Evolutionary conservation across 768 basidiomycete genomes (phyloP), one percentile per base, ranked within the genome.

Genomic region (Polyporus arcularius): DNA sequence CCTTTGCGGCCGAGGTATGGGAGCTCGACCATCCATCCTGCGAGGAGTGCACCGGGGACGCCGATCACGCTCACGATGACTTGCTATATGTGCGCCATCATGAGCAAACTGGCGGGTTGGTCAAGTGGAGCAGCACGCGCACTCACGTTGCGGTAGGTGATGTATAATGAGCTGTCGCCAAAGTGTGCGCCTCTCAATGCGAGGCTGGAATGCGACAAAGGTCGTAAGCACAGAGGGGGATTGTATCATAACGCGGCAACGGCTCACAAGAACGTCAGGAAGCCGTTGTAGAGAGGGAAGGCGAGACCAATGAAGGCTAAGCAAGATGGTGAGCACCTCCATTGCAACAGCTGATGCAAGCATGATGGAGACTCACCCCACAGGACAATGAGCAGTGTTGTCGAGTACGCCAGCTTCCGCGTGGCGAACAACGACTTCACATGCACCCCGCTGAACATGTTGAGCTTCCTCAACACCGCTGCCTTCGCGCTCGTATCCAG

Each of bases 241-340:
- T 42, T 1, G 10, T 11, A 32, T 18, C n/a, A n/a, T n/a, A 26
- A 2, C 21, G 21, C 21, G 21, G 21, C 1, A 26, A 26, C 2
- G 21, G n/a, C 80, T 61, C 50, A 84, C 84, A 78, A 84, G 65
- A 78, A 85, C 4, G 81, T 79, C 18, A 85, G 75, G 65, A 82
- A 82, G 54, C 75, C 77, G 69, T 84, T 81, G 65, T 84, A 81
- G 76, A 92, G 72, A 15, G 90, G 88, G 64, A 87, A 90, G 2
- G 89, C 89, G 14, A 92, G 79, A 7, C 90, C 90, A 60, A 92
- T 92, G 45, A 92, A 76, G 1, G 84, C 89, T 89, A 63, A 10
- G 8, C 46, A 21, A 11, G 11, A 1, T 6, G 35, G 35, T 35
- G 7, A 60, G 32, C 26, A 65, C 45, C 11, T 2, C 2, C 16